Percentiles rank a stretch among this genome's conserved stretches.
phyloP scores from a whole-genome alignment of 2,329 filamentous ascomycete genomes.

The Aspergillus floridensis region DNA sequence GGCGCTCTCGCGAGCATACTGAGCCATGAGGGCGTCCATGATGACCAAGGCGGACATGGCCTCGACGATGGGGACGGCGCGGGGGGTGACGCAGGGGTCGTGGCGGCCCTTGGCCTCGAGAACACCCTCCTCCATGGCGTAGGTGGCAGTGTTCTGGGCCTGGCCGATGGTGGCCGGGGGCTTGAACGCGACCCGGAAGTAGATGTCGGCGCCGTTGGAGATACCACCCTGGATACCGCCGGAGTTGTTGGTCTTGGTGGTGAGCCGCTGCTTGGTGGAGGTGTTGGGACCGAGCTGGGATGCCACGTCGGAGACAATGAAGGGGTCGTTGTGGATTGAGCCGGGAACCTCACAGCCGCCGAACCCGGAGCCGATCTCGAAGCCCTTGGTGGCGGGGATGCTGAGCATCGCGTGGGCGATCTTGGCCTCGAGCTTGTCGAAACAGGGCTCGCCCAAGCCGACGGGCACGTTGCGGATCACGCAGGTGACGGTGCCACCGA shows the following conservation, averaged over 20 bases:
- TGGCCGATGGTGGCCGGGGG: conserved; percentile 89
- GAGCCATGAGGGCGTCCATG: conserved; percentile 82
- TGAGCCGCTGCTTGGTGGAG: conserved; percentile 56
- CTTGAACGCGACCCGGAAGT: conserved; percentile 95
- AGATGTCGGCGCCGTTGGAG: conserved; percentile 87
- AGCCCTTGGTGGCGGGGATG: conserved; percentile 92
- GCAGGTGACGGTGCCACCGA: conserved; percentile 91
- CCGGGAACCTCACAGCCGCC: conserved; percentile 80
- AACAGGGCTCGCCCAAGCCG: conserved; percentile 88
- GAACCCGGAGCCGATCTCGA: conserved; percentile 93
- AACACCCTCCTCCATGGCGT: conserved; percentile 71
- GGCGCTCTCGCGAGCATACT: conserved; percentile 62
- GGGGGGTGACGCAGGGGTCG: conserved; percentile 87
- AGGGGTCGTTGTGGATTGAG: conserved; percentile 88
- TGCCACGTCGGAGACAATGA: conserved; percentile 55
- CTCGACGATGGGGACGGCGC: conserved; percentile 72
- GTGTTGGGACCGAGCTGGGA: conserved; percentile 17
- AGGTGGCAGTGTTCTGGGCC: conserved; percentile 78
- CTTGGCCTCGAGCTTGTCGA: conserved; percentile 91
- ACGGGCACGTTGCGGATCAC: conserved; percentile 82
- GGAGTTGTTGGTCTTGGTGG: conserved; percentile 90
- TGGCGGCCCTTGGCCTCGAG: conserved; percentile 91
- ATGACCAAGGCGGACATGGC: conserved; percentile 85
- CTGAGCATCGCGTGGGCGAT: conserved; percentile 92
- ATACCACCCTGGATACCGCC: conserved; percentile 96